phyloP scores from a whole-genome alignment of 75 land plant genomes.

The Gnetum montanum region DNA sequence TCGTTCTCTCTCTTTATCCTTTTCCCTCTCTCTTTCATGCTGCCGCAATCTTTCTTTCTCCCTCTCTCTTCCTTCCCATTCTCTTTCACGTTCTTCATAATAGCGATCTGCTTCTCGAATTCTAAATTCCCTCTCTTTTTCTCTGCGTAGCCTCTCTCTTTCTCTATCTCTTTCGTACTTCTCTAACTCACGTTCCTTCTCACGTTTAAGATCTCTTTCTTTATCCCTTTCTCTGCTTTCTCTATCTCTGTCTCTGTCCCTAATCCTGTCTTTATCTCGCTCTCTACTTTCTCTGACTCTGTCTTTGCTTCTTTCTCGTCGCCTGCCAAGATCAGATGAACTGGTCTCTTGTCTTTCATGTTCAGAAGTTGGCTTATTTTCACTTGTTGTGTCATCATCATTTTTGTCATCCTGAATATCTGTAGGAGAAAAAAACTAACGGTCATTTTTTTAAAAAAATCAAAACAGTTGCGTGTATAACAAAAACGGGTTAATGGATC shows the following conservation, averaged over 20 bases:
- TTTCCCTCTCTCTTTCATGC: slow-evolving; percentile 87
- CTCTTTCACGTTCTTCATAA: slow-evolving; percentile 68
- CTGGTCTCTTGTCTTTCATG: slow-evolving; percentile 49
- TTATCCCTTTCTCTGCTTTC: slow-evolving; percentile 38
- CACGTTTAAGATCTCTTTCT: slow-evolving; percentile 62
- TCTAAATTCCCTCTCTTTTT: slow-evolving; percentile 66
- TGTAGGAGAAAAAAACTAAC: slow-evolving; percentile 18
- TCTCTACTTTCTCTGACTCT: slow-evolving; percentile 13
- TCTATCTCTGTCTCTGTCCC: slow-evolving; percentile 45
- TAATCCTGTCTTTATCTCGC: slow-evolving; percentile 56
- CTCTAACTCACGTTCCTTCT: slow-evolving; percentile 84
- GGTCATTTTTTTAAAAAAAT: background rate
- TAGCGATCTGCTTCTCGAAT: slow-evolving; percentile 65
- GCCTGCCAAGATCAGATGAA: slow-evolving; percentile 66
- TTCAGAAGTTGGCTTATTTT: slow-evolving; percentile 50
- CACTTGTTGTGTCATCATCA: slow-evolving; percentile 78
- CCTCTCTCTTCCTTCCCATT: slow-evolving; percentile 91
- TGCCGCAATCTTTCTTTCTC: slow-evolving; percentile 75
- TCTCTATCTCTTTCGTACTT: slow-evolving; percentile 85
- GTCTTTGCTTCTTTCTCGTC: slow-evolving; percentile 43
- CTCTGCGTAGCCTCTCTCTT: slow-evolving; percentile 67
- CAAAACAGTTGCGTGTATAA: background rate
- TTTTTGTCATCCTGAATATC: slow-evolving; percentile 67
- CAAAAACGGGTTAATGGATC: background rate
- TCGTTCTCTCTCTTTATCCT: slow-evolving; percentile 75